phyloP scores from a whole-genome alignment of 129 eudicot genomes.

The Tagetes patula region DNA sequence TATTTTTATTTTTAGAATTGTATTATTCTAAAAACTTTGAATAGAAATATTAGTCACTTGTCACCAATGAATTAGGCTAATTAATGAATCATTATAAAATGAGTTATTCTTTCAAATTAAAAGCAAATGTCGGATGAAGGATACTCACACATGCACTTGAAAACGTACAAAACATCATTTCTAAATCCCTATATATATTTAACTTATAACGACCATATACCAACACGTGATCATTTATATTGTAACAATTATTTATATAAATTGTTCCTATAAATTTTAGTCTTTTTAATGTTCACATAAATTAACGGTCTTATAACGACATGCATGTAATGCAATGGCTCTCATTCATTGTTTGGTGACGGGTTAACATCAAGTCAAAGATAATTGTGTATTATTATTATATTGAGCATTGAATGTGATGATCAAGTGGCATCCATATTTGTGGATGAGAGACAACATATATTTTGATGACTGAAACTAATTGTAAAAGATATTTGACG shows the following conservation, averaged over 20 bases:
- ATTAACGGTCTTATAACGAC: too few relatives aligned
- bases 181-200: too few relatives aligned
- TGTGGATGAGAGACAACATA: constrained; percentile 28
- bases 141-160: too few relatives aligned
- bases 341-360: background rate
- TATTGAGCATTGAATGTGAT: constrained; percentile 12
- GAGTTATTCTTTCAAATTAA: too few relatives aligned
- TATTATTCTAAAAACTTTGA: too few relatives aligned
- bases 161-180: too few relatives aligned
- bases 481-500: constrained; percentile 19
- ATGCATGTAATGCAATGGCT: background rate
- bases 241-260: background rate
- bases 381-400: background rate
- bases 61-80: too few relatives aligned
- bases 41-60: too few relatives aligned
- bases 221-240: background rate
- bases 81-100: too few relatives aligned
- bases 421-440: constrained; percentile 21
- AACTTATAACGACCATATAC: background rate
- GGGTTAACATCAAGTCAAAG: background rate
- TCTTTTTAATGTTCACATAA: background rate
- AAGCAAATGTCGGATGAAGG: too few relatives aligned
- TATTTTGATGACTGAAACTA: constrained; percentile 13
- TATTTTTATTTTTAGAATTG: too few relatives aligned
- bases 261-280: background rate